These are phyloP conservation scores for Cornus florida DNA, from an alignment of 148 eudicot genomes.

Conservation along the genomic window DNA sequence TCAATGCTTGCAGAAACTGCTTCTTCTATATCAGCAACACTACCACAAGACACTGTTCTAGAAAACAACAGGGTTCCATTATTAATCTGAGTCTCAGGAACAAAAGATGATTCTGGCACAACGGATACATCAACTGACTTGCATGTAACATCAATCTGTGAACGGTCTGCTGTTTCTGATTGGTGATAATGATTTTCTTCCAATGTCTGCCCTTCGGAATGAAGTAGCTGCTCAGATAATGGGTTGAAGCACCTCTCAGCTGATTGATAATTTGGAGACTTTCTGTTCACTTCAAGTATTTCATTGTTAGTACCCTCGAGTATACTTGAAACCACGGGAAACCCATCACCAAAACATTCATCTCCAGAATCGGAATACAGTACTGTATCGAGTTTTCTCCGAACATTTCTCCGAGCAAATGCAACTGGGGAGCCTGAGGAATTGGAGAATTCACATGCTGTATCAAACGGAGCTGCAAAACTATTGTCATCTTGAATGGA, in stretches of 20 bases:
- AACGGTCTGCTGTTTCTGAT: constrained; percentile 31
- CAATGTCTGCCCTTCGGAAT: constrained; percentile 18
- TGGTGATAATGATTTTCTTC: constrained; percentile 31
- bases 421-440: constrained; percentile 68
- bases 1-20: constrained; percentile 19
- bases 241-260: constrained; percentile 27
- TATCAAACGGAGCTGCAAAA: constrained; percentile 25
- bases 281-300: constrained; percentile 26
- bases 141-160: constrained; percentile 33
- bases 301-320: constrained; percentile 19
- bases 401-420: constrained; percentile 43
- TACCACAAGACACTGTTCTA: constrained; percentile 24
- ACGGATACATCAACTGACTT: constrained; percentile 56
- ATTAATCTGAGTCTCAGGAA: constrained; percentile 73
- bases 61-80: constrained; percentile 39
- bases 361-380: constrained; percentile 74
- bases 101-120: constrained; percentile 87
- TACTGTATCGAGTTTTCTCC: constrained; percentile 54
- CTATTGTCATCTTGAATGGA: constrained; percentile 41
- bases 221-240: constrained; percentile 15
- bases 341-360: constrained; percentile 32
- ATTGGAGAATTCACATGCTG: constrained; percentile 42
- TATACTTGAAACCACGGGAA: constrained; percentile 27
- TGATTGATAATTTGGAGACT: constrained; percentile 23
- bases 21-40: constrained; percentile 20